These are phyloP conservation scores for Gracilaria gracilis DNA, from an alignment of 23 red algal species.

Conservation along the genomic window DNA sequence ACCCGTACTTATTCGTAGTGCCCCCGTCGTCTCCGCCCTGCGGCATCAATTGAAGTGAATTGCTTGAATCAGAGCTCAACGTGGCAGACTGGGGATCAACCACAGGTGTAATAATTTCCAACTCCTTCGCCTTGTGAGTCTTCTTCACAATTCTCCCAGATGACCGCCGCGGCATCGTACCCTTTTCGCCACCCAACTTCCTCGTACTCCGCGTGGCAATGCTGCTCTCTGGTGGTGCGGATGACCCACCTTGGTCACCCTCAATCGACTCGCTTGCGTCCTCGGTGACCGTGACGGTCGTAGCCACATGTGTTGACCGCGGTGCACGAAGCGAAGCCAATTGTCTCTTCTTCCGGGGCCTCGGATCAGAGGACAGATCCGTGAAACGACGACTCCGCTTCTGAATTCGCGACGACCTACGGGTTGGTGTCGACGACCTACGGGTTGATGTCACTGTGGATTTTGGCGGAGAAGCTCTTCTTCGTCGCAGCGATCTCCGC, in stretches of 20 bases:
- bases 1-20: background rate
- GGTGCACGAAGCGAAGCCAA: background rate
- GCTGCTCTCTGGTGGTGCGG: background rate
- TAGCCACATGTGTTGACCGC: background rate
- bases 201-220: background rate
- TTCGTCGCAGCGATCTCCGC: conserved; percentile 2
- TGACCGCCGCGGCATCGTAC: background rate
- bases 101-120: background rate
- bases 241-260: background rate
- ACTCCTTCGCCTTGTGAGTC: conserved; percentile 24
- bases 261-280: background rate
- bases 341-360: conserved; percentile 4
- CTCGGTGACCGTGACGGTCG: background rate
- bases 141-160: conserved; percentile 26
- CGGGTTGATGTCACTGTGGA: conserved; percentile 3
- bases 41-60: background rate
- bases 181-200: background rate
- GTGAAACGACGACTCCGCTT: conserved; percentile 8
- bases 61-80: conserved; percentile 7
- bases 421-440: conserved; percentile 9
- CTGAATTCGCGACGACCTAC: conserved; percentile 27
- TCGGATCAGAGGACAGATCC: conserved; percentile 8
- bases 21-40: background rate
- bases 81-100: conserved; percentile 6
- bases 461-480: background rate